Conservation (phyloP, 805 yeast species). For the Hanseniaspora clermontiae region DNA sequence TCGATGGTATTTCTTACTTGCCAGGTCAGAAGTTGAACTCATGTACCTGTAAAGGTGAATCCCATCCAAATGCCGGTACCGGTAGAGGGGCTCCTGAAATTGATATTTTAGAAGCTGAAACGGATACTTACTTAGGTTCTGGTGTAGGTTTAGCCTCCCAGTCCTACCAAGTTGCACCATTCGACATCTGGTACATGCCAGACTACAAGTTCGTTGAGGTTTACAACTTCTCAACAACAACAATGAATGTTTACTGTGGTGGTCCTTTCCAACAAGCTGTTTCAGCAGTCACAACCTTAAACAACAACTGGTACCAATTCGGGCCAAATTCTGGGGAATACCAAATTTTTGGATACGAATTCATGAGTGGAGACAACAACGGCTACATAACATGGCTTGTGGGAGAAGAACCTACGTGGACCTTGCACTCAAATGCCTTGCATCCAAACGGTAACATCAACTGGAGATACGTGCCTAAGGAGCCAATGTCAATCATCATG, state of each 20-base stretch:
- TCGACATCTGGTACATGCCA: conserved; percentile 87
- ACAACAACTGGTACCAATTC: conserved; percentile 67
- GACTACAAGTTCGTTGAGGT: conserved; percentile 71
- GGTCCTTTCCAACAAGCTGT: conserved; percentile 92
- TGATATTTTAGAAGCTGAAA: conserved; percentile 80
- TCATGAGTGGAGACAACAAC: conserved; percentile 48
- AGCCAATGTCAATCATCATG: conserved; percentile 82
- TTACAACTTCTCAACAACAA: conserved; percentile 52
- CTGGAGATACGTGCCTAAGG: conserved; percentile 69
- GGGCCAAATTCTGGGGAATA: conserved; percentile 41
- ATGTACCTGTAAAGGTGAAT: conserved; percentile 73
- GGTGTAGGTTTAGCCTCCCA: conserved; percentile 74
- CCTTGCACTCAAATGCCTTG: conserved; percentile 59
- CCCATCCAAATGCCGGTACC: conserved; percentile 74
- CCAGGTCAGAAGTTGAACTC: conserved; percentile 70
- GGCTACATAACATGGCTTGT: conserved; percentile 83
- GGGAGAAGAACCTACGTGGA: conserved; percentile 66
- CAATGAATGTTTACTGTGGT: conserved; percentile 81
- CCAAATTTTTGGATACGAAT: conserved; percentile 73
- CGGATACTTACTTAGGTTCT: conserved; percentile 35
- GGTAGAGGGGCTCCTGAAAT: conserved; percentile 97
- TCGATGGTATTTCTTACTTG: conserved; percentile 76
- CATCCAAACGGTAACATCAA: conserved; percentile 86
- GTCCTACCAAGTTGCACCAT: conserved; percentile 84
- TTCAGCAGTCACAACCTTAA: conserved; percentile 68